These are phyloP conservation scores for Ceratocystis lukuohia DNA, from an alignment of 2,329 filamentous ascomycete genomes.

Conservation along the genomic window DNA sequence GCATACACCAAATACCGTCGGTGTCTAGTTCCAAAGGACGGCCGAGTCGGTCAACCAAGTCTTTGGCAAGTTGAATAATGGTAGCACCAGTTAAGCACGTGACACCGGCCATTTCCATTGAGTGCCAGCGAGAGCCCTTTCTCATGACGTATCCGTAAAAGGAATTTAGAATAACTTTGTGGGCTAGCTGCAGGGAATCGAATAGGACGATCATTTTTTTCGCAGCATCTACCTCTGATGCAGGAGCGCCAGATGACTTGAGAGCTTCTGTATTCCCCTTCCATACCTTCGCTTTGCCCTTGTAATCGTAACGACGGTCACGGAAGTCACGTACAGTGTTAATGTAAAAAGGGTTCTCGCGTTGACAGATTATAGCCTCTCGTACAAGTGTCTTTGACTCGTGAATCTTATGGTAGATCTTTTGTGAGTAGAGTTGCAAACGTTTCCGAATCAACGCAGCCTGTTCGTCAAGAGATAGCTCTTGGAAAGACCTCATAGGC, in stretches of 20 bases:
- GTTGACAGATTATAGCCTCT: constrained; percentile 95
- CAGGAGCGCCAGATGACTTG: constrained; percentile 65
- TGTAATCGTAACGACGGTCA: constrained; percentile 96
- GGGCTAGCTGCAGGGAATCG: constrained; percentile 88
- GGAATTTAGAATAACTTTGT: constrained; percentile 98
- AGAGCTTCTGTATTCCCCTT: constrained; percentile 87
- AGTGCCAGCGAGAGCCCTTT: constrained; percentile 98
- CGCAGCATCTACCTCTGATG: constrained; percentile 71
- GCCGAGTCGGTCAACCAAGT: constrained; percentile 85
- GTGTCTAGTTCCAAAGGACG: constrained; percentile 90
- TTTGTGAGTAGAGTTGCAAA: constrained; percentile 85
- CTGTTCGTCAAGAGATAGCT: constrained; percentile 72
- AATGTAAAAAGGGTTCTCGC: constrained; percentile 97
- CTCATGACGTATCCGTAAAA: constrained; percentile 99
- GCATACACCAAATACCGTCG: constrained; percentile 99
- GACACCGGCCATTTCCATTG: constrained; percentile 97
- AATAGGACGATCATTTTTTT: constrained; percentile 98
- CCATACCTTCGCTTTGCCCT: constrained; percentile 96
- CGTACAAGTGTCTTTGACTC: constrained; percentile 84
- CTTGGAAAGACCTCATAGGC: constrained; percentile 61
- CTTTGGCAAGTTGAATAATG: constrained; percentile 92
- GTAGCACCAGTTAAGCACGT: constrained; percentile 91
- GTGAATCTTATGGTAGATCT: constrained; percentile 98
- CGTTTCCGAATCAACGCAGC: constrained; percentile 69
- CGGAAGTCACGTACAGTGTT: constrained; percentile 91